Evolutionary conservation across 176 grass and related monocot species (phyloP).

Genomic region (Rhipidocladum racemiflorum): DNA sequence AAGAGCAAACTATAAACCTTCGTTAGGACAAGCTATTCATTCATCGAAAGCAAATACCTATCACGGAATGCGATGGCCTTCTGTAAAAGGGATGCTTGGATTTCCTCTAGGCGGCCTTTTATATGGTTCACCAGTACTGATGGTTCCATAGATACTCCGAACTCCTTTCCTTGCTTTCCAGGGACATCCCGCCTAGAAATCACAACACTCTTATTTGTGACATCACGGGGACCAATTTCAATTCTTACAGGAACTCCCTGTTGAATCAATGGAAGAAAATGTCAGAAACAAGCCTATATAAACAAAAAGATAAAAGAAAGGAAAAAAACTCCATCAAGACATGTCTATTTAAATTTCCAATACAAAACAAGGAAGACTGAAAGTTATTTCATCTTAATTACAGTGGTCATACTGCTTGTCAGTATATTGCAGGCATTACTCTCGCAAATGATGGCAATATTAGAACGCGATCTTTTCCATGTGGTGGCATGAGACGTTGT

Average conservation of each 20-base stretch:
- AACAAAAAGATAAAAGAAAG: neutral
- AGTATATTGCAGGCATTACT: neutral
- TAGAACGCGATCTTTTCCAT: neutral
- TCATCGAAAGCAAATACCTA: slow-evolving; percentile 42
- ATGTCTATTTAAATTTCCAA: neutral
- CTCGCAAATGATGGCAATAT: neutral
- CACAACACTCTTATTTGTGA: slow-evolving; percentile 71
- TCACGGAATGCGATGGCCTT: slow-evolving; percentile 89
- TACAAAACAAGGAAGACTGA: neutral
- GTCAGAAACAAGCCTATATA: slow-evolving; percentile 1
- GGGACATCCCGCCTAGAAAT: slow-evolving; percentile 83
- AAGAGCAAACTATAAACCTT: neutral
- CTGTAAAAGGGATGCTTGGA: slow-evolving; percentile 76
- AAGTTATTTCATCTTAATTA: neutral
- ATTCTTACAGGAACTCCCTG: slow-evolving; percentile 86
- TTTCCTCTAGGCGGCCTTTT: slow-evolving; percentile 83
- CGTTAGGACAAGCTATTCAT: neutral
- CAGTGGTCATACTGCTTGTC: neutral
- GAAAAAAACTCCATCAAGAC: neutral
- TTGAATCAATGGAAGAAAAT: slow-evolving; percentile 29
- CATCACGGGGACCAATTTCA: slow-evolving; percentile 89
- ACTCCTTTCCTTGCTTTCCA: slow-evolving; percentile 94
- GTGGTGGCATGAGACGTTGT: neutral
- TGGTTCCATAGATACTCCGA: slow-evolving; percentile 87
- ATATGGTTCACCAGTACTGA: slow-evolving; percentile 64